A percentile compares a stretch with the other conserved stretches of the same genome.
Evolutionary conservation across 495 filamentous ascomycete genomes (phyloP).

Genomic region (Penicillium roqueforti): DNA sequence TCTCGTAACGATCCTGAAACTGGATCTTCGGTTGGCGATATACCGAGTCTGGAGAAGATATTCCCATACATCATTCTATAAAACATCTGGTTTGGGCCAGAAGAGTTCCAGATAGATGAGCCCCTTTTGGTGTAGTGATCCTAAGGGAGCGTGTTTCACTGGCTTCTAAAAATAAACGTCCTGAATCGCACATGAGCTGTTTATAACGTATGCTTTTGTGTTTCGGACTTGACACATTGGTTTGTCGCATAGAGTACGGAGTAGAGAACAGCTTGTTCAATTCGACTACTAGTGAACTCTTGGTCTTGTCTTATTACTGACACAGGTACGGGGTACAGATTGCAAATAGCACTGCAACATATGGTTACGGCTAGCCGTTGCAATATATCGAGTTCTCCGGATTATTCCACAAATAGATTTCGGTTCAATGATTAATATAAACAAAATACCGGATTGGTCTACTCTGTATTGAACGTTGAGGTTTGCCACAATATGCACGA

Average conservation of each 20-base stretch:
- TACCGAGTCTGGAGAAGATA: background rate
- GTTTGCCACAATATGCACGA: background rate
- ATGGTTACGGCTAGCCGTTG: background rate
- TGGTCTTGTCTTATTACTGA: background rate
- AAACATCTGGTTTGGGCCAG: background rate
- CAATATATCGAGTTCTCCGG: background rate
- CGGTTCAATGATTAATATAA: background rate
- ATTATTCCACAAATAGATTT: background rate
- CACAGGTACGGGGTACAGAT: no score
- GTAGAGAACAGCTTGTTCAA: background rate
- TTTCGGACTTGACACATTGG: slow-evolving; percentile 5
- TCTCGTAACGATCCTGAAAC: slow-evolving; percentile 15
- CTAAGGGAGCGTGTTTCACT: slow-evolving; percentile 1
- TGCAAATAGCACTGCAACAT: background rate
- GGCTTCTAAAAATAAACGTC: slow-evolving; percentile 1
- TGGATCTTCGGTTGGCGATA: background rate
- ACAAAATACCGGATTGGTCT: background rate
- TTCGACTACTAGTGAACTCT: background rate
- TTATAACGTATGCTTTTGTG: background rate
- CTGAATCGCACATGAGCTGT: background rate
- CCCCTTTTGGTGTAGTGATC: background rate
- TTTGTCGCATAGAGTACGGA: background rate
- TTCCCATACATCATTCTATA: background rate
- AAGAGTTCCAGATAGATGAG: slow-evolving; percentile 5
- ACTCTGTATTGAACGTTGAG: background rate